phyloP scores from a whole-genome alignment of 2,329 filamentous ascomycete genomes.

The Whalleya microplaca region DNA sequence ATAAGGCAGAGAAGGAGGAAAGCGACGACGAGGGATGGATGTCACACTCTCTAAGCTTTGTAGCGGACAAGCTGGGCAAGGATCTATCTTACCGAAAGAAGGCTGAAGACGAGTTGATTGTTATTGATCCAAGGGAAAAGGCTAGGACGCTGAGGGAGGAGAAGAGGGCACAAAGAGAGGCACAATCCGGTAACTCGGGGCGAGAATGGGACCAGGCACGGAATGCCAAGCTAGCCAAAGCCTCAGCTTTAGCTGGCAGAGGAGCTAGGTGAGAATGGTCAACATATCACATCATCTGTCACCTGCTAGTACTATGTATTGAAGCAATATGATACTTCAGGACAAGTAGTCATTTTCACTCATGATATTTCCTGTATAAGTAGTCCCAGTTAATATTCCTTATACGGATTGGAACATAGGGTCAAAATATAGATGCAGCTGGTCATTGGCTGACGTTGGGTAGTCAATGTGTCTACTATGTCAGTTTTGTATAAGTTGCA shows the following conservation, averaged over 20 bases:
- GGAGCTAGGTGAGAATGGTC: constrained; percentile 52
- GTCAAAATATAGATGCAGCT: not conserved
- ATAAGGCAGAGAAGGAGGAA: constrained; percentile 58
- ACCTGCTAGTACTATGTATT: not conserved
- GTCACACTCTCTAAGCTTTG: constrained; percentile 82
- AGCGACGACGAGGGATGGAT: constrained; percentile 77
- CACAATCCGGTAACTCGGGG: constrained; percentile 52
- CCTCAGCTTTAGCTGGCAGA: constrained; percentile 58
- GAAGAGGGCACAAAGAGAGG: constrained; percentile 62
- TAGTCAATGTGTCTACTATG: not conserved
- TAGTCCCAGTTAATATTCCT: no score
- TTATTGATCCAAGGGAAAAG: constrained; percentile 90
- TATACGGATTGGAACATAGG: no score
- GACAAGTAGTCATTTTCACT: not conserved
- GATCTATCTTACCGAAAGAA: constrained; percentile 89
- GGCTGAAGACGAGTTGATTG: constrained; percentile 86
- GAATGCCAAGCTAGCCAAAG: constrained; percentile 59
- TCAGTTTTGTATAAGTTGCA: no score
- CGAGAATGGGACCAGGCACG: constrained; percentile 62
- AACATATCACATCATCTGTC: no score
- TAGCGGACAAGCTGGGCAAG: constrained; percentile 88
- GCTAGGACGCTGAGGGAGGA: constrained; percentile 72
- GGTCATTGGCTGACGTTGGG: constrained; percentile 5
- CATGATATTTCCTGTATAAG: no score
- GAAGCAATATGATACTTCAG: constrained; percentile 17